Evolutionary conservation across 371 early-diverging fungal species (phyloP).

Genomic region (Mortierella sp.): DNA sequence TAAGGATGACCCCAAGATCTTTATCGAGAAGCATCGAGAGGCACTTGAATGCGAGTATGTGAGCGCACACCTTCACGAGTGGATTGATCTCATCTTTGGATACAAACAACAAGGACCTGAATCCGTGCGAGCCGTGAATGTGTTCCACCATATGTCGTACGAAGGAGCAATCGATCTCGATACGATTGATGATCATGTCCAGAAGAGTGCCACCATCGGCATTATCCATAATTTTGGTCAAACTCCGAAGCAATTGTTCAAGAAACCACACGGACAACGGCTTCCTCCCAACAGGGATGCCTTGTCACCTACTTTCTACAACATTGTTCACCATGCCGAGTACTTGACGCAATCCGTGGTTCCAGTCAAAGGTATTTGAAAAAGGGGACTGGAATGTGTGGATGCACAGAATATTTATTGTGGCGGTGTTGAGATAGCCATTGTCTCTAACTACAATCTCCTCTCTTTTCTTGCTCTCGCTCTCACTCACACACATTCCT

Average conservation of each 20-base stretch:
- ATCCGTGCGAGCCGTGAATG: constrained; percentile 87
- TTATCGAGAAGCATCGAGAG: constrained; percentile 88
- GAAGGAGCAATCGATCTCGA: constrained; percentile 93
- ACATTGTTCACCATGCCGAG: constrained; percentile 62
- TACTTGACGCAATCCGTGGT: constrained; percentile 64
- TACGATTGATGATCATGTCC: constrained; percentile 86
- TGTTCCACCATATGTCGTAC: constrained; percentile 91
- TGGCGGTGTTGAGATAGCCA: neutral
- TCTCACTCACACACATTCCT: too few relatives aligned
- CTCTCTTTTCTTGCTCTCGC: neutral
- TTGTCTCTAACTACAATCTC: neutral
- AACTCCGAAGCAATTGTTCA: constrained; percentile 88
- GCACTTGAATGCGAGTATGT: constrained; percentile 95
- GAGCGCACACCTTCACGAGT: constrained; percentile 82
- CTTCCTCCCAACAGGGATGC: constrained; percentile 53
- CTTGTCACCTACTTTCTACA: constrained; percentile 54
- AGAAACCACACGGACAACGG: constrained; percentile 77
- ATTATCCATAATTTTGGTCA: constrained; percentile 97
- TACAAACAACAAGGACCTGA: constrained; percentile 87
- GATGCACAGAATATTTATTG: neutral
- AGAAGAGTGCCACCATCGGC: constrained; percentile 90
- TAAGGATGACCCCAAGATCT: constrained; percentile 83
- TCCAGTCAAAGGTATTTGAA: constrained; percentile 67
- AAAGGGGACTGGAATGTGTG: too few relatives aligned
- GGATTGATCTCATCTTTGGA: constrained; percentile 94